phyloP scores from a whole-genome alignment of 768 basidiomycete genomes.

The Clavaria fumosa region DNA sequence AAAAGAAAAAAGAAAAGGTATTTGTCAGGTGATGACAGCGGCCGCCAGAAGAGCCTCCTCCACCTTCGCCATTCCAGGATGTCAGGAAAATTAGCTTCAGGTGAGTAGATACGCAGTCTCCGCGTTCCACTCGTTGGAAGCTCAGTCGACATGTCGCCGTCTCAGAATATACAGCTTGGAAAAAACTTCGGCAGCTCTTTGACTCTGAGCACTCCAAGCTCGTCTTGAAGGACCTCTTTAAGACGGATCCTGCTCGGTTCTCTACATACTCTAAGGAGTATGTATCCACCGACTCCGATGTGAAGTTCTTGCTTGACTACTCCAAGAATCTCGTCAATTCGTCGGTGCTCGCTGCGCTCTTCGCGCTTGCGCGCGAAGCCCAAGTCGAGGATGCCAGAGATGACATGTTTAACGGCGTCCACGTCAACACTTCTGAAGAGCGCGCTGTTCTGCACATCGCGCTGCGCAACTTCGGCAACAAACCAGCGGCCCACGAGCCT shows the following conservation, averaged over 20 bases:
- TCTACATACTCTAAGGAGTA: slow-evolving; percentile 70
- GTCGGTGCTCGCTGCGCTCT: slow-evolving; percentile 62
- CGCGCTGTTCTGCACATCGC: slow-evolving; percentile 94
- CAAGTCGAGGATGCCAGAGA: slow-evolving; percentile 72
- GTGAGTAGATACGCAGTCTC: slow-evolving; percentile 17
- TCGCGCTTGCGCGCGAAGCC: slow-evolving; percentile 75
- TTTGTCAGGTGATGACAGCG: too few relatives aligned
- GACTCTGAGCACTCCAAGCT: slow-evolving; percentile 57
- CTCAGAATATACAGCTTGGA: slow-evolving; percentile 79
- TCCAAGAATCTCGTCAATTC: slow-evolving; percentile 93
- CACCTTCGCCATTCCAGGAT: slow-evolving; percentile 22
- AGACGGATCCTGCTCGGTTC: slow-evolving; percentile 77
- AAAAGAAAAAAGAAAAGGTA: too few relatives aligned
- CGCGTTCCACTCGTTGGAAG: neutral
- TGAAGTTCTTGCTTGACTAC: slow-evolving; percentile 85
- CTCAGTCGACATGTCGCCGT: slow-evolving; percentile 4
- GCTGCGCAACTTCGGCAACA: slow-evolving; percentile 61
- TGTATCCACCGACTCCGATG: slow-evolving; percentile 42
- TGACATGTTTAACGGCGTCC: slow-evolving; percentile 89
- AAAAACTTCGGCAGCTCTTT: slow-evolving; percentile 77
- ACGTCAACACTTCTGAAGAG: slow-evolving; percentile 98
- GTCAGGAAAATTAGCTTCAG: slow-evolving; percentile 53
- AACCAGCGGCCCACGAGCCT: slow-evolving; percentile 64
- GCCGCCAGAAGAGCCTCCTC: too few relatives aligned
- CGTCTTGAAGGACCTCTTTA: slow-evolving; percentile 86